Base-by-base conservation (phyloP, 2,329 filamentous ascomycete species). In the Claviceps cyperi region DNA sequence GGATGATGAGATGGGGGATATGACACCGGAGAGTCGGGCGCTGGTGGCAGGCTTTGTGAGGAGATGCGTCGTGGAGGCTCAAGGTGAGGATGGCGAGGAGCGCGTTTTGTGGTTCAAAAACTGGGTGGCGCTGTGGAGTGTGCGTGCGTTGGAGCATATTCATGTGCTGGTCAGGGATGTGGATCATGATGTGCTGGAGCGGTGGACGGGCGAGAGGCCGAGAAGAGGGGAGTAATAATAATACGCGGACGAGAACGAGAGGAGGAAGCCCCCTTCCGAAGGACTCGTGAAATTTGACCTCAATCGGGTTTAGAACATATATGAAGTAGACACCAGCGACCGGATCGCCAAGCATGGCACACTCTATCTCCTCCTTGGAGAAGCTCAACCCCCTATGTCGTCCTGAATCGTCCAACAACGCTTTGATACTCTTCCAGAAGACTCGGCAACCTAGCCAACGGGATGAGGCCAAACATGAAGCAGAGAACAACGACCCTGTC, bases 31-130 rank as follows among this genome's bases (percentile, higher is more conserved):
- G 60, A 84, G 83, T 52, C 75, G 81, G 49, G 67, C 66, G 40
- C 65, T 76, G 52, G 83, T 94, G 38, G 74, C 80, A 45, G 71
- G 72, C 9, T 96, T 86, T 62, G 81, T 95, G 35, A 66, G 77
- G 56, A 73, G 69, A 54, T 83, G 75, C 15, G 96, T 96, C 62
- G 69, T 76, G 36, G 70, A 75, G n/a, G 67, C 65, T 32, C 67
- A 86, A 13, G 74, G 73, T 0, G 63, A 65, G 0, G 68, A 65
- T 3, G 74, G 73, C n/a, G 65, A 68, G 51, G 66, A 72, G 5
- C 69, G 67, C 46, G 78, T 83, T 43, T 63, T 89, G 53, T 97
- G 89, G 88, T 96, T 96, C 69, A 94, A 91, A 75, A 96, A 96
- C 59, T 95, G 89, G 89, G 81, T 80, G 52, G 80, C 81, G 24